phyloP scores from a whole-genome alignment of 257 asterid species.

The Solanum okadae region DNA sequence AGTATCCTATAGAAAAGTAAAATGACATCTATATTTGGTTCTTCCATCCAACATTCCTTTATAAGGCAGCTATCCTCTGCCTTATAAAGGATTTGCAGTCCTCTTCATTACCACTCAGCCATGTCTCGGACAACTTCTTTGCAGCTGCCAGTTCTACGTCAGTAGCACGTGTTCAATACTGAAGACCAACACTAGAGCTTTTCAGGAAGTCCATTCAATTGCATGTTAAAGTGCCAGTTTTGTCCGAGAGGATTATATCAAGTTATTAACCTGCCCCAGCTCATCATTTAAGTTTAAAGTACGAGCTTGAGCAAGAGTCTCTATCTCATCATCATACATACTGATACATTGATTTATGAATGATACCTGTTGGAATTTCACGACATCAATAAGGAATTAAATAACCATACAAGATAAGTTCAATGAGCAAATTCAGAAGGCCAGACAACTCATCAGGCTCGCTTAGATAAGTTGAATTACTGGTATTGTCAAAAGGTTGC shows the following conservation, averaged over 20 bases:
- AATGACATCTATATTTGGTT: slow-evolving; percentile 46
- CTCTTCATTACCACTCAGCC: too few species aligned
- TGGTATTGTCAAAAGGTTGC: slow-evolving; percentile 43
- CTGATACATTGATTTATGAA: slow-evolving; percentile 72
- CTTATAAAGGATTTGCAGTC: too few species aligned
- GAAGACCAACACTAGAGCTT: slow-evolving; percentile 73
- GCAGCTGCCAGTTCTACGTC: slow-evolving; percentile 90
- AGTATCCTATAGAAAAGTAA: slow-evolving; percentile 70
- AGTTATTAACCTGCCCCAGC: slow-evolving; percentile 54
- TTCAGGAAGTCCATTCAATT: slow-evolving; percentile 92
- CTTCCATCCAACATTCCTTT: slow-evolving; percentile 73
- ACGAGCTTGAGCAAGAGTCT: slow-evolving; percentile 87
- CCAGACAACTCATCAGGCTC: slow-evolving; percentile 42
- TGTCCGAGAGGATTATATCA: slow-evolving; percentile 71
- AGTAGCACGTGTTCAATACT: slow-evolving; percentile 68
- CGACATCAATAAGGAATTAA: slow-evolving; percentile 86
- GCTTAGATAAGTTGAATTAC: slow-evolving; percentile 42
- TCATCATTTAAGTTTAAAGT: slow-evolving; percentile 90
- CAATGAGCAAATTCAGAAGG: slow-evolving; percentile 63
- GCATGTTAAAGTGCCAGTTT: slow-evolving; percentile 87
- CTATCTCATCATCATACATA: slow-evolving; percentile 82
- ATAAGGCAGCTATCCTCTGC: slow-evolving; percentile 60
- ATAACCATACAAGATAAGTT: slow-evolving; percentile 83
- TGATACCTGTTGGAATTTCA: slow-evolving; percentile 75
- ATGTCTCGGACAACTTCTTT: slow-evolving; percentile 49